Evolutionary conservation across 805 yeast species (phyloP), one percentile per base, ranked within the genome.

Genomic region (Diddensiella santjacobensis): DNA sequence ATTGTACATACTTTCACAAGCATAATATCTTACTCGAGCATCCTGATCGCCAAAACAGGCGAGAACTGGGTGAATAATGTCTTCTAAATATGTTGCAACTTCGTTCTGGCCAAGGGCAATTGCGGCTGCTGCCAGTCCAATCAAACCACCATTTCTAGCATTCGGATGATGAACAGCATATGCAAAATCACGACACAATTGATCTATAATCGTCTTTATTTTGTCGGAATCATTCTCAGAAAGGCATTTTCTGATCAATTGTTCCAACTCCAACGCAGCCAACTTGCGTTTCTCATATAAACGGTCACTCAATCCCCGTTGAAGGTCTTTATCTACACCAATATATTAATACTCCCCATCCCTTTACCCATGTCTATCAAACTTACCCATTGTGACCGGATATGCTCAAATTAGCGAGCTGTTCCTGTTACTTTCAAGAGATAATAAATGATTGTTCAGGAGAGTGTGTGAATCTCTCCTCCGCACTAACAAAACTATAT

Each of bases 21-120:
- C 97, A 65, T 89, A 93, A 61, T 93, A 93, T 47, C 99, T 75
- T 5, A 93, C 99, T 56, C 95, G 79, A n/a, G 96, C 91, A 64
- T 93, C 96, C 51, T 93, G 96, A 61, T 93, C 99, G 43, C 95
- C 91, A 65, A 93, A 93, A 50, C 97, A 91, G 0, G 96, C 91
- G 58, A 93, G 72, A 11, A 93, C 96, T 0, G 99, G 97, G 52
- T 87, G 93, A 53, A 93, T 80, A 49, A 93, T 89, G 45, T 81
- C 86, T 50, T 87, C 93, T 42, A 93, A 67, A 59, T 87, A 91
- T 48, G 72, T 71, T 0, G 96, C 93, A 30, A 93, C 87, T 42
- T 90, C 91, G 56, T 79, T 80, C 36, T 58, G 76, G 1, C 98
- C 97, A 24, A 93, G 68, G 0, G 98, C 98, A 48, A 93, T 90